Evolutionary conservation across 306 rosid species (phyloP), one percentile per base, ranked within the genome.

Genomic region (Rubus parviflorus): DNA sequence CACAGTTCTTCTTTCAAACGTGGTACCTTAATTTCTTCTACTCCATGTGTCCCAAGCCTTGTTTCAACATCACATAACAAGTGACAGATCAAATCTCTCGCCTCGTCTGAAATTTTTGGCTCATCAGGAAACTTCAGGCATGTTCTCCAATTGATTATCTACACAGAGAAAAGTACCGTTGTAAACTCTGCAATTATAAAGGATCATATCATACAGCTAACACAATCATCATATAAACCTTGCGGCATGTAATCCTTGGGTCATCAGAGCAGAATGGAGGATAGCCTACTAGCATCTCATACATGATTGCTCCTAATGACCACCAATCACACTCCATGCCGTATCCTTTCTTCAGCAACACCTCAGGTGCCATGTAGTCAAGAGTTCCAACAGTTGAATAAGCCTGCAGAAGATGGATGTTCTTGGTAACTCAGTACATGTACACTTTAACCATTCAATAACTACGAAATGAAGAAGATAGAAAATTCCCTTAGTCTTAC

Each of bases 271-370:
- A 92, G 84, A 96, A 96, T 67, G 99, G 99, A 75, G 99, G 98
- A 86, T 92, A 96, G 25, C 99, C 99, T 23, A 90, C 83, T 74
- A 96, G 94, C 99, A 96, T 96, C 90, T 96, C 99, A 60, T 92
- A 96, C 99, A 96, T 80, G 84, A 96, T 96, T 45, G 99, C 98
- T 76, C 99, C 99, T 75, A 96, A 88, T 25, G 99, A 96, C 99
- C 99, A 96, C 99, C 99, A 96, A 86, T 96, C 99, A 79, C 99
- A 96, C 85, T 96, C 99, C 22, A 96, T 91, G 79, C 97, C 99
- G 77, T 92, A 96, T 51, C 99, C 99, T 83, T 96, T 96, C 92
- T 92, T 96, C 73, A 96, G 91, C 88, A 96, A 76, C 70, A 96
- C 94, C 85, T 96, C 99, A 40, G 99, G 99, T 52, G 99, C 99